phyloP scores from a whole-genome alignment of 75 land plant genomes.

The Sequoiadendron giganteum region DNA sequence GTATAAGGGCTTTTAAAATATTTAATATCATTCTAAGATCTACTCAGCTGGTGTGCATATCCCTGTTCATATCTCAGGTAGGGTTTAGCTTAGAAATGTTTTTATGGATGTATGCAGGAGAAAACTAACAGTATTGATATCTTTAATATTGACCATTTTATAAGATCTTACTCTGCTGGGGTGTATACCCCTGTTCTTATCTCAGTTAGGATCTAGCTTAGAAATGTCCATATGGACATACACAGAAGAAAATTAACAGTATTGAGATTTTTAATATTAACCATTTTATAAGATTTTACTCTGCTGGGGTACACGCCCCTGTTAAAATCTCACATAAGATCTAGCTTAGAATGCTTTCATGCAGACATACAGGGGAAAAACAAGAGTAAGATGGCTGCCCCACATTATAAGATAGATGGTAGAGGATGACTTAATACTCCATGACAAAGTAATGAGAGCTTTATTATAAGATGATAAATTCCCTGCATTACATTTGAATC shows the following conservation, averaged over 20 bases:
- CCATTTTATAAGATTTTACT: not conserved
- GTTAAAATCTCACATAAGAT: not conserved
- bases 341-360: not conserved
- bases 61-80: not conserved
- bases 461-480: not conserved
- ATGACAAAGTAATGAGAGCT: not conserved
- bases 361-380: not conserved
- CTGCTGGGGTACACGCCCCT: not conserved
- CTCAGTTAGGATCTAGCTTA: not conserved
- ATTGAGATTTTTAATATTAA: too few relatives aligned
- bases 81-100: not conserved
- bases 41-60: too few relatives aligned
- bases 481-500: not conserved
- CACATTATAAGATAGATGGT: not conserved
- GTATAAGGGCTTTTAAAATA: not conserved
- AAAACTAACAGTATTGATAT: not conserved
- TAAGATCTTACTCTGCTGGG: not conserved
- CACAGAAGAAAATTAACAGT: not conserved
- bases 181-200: not conserved
- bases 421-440: not conserved
- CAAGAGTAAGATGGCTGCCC: not conserved
- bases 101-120: not conserved
- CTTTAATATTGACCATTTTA: too few relatives aligned
- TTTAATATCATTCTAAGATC: not conserved
- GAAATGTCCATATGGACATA: not conserved